Evolutionary conservation across 441 rosid species (phyloP).

Genomic region (Bocquillonia castaneifolia): DNA sequence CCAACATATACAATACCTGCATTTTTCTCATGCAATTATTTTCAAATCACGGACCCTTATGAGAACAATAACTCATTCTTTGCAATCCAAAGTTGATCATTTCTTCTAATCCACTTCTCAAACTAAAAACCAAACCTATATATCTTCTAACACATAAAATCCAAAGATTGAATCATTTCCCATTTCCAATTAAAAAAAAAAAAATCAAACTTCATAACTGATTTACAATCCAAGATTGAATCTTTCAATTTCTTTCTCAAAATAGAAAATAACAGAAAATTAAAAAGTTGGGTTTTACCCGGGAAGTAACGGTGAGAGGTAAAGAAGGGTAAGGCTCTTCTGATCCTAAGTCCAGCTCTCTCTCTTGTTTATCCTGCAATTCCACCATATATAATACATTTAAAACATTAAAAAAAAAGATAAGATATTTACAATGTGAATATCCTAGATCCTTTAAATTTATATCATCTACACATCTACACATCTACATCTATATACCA

Average conservation of each 20-base stretch:
- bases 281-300: slow-evolving; percentile 43
- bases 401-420: background rate
- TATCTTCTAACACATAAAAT: no score
- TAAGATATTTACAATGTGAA: background rate
- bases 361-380: slow-evolving; percentile 64
- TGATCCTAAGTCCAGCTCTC: slow-evolving; percentile 53
- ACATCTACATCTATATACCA: background rate
- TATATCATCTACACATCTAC: background rate
- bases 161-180: background rate
- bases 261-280: background rate
- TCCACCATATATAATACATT: slow-evolving; percentile 17
- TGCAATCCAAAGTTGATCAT: no score
- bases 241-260: background rate
- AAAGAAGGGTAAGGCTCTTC: slow-evolving; percentile 74
- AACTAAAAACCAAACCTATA: no score
- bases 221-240: background rate
- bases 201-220: no score
- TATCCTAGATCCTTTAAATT: slow-evolving; percentile 13
- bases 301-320: slow-evolving; percentile 89
- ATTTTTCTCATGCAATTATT: background rate
- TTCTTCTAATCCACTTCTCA: no score
- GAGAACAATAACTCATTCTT: no score
- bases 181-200: background rate
- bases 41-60: background rate
- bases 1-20: slow-evolving; percentile 98